Conservation (phyloP, 139 green algal genomes). For the Micromonas commoda region DNA sequence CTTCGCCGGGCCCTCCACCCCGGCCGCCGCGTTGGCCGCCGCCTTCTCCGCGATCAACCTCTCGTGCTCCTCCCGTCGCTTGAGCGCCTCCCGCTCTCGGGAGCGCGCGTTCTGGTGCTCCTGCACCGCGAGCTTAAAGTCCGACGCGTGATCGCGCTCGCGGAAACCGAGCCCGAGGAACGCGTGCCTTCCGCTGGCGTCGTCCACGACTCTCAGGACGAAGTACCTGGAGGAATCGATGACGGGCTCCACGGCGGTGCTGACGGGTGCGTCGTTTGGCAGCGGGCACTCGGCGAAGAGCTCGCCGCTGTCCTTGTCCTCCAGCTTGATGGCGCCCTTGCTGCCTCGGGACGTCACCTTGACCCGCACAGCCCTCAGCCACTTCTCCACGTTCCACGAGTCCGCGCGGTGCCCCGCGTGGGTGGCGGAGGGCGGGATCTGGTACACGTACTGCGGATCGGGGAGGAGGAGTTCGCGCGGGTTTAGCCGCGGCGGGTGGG, state of each 20-base stretch:
- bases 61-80: neutral
- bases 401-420: neutral
- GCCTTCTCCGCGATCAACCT: neutral
- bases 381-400: neutral
- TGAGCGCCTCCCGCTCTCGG: slow-evolving; percentile 15
- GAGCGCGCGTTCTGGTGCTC: slow-evolving; percentile 33
- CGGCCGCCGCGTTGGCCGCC: too few relatives aligned
- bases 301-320: slow-evolving; percentile 39
- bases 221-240: slow-evolving; percentile 41
- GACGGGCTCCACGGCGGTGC: slow-evolving; percentile 32
- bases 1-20: neutral
- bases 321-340: slow-evolving; percentile 2
- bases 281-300: slow-evolving; percentile 42
- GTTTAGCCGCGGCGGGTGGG: neutral
- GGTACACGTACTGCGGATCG: neutral
- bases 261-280: slow-evolving; percentile 14
- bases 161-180: slow-evolving; percentile 44
- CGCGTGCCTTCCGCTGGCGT: slow-evolving; percentile 26
- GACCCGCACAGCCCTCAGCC: neutral
- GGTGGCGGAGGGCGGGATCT: neutral
- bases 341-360: neutral
- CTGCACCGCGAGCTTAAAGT: slow-evolving; percentile 44
- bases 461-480: too few relatives aligned
- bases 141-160: slow-evolving; percentile 38
- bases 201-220: slow-evolving; percentile 39